Conservation (phyloP, 495 filamentous ascomycete species). For the Xylaria acuta region DNA sequence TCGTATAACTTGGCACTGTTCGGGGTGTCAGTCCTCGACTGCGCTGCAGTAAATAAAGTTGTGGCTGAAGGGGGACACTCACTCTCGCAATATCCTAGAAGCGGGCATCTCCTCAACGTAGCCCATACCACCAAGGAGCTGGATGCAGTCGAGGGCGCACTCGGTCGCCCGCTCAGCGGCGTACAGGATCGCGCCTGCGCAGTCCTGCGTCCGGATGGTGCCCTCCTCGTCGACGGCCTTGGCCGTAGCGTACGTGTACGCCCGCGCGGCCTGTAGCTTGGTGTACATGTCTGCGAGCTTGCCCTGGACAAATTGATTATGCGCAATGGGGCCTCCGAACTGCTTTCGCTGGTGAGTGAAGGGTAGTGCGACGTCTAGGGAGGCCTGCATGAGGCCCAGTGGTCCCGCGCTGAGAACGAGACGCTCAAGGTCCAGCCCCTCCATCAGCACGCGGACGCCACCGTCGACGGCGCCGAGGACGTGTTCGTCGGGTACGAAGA, state of each 20-base stretch:
- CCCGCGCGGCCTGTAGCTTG: constrained; percentile 78
- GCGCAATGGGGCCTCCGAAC: constrained; percentile 85
- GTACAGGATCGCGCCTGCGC: constrained; percentile 92
- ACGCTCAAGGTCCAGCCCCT: constrained; percentile 91
- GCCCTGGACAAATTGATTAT: constrained; percentile 93
- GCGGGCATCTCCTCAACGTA: constrained; percentile 96
- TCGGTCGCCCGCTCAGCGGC: constrained; percentile 94
- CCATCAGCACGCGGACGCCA: constrained; percentile 93
- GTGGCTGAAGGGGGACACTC: constrained; percentile 27
- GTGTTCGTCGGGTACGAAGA: constrained; percentile 86
- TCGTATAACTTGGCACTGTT: constrained; percentile 77
- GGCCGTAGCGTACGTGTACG: constrained; percentile 84
- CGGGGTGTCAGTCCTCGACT: constrained; percentile 14
- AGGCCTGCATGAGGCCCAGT: constrained; percentile 92
- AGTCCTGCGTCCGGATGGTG: constrained; percentile 82
- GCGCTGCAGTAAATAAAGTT: constrained; percentile 15
- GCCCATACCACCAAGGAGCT: constrained; percentile 93
- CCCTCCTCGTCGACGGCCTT: constrained; percentile 74
- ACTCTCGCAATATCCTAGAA: constrained; percentile 82
- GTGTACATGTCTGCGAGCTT: constrained; percentile 98
- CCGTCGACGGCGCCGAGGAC: constrained; percentile 79
- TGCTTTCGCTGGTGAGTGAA: constrained; percentile 91
- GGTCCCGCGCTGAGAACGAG: constrained; percentile 92
- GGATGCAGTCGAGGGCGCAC: constrained; percentile 87
- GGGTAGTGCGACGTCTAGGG: constrained; percentile 84